phyloP scores from a whole-genome alignment of 2,329 filamentous ascomycete genomes.

The Claviceps spartinae region DNA sequence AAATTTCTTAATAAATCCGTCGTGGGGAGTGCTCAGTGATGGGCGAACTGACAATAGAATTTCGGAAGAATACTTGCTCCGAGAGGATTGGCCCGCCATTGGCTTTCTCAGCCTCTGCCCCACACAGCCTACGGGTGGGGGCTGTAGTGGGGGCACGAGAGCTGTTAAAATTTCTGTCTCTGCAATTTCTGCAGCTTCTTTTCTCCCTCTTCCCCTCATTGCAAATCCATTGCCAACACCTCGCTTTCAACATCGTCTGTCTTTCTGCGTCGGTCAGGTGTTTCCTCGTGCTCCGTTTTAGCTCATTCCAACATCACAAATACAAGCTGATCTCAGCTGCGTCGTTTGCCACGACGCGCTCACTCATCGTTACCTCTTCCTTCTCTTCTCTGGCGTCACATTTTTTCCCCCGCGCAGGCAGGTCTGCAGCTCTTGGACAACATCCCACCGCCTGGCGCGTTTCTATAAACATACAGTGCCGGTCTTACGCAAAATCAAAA shows the following conservation, averaged over 20 bases:
- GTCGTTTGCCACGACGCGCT: slow-evolving; percentile 30
- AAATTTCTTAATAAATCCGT: no score
- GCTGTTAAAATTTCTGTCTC: slow-evolving; percentile 18
- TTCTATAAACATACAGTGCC: slow-evolving; percentile 34
- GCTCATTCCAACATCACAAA: slow-evolving; percentile 7
- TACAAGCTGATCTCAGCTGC: slow-evolving; percentile 29
- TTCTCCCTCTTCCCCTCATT: slow-evolving; percentile 7
- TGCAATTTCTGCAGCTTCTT: slow-evolving; percentile 11
- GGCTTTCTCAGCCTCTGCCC: background rate
- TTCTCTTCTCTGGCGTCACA: slow-evolving; percentile 41
- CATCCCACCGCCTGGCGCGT: slow-evolving; percentile 39
- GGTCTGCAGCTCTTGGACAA: slow-evolving; percentile 46
- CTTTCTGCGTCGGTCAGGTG: slow-evolving; percentile 15
- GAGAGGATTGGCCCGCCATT: background rate
- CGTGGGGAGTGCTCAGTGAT: no score
- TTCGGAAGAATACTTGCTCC: slow-evolving; percentile 3
- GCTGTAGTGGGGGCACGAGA: slow-evolving; percentile 8
- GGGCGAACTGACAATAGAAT: no score
- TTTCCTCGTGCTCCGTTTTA: slow-evolving; percentile 3
- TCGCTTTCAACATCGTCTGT: background rate
- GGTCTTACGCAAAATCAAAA: slow-evolving; percentile 48
- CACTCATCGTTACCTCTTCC: slow-evolving; percentile 20
- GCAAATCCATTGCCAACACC: slow-evolving; percentile 1
- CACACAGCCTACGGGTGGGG: background rate
- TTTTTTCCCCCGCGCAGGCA: slow-evolving; percentile 47